A percentile compares a stretch with the other conserved stretches of the same genome.
Conservation (phyloP, 495 filamentous ascomycete genomes). For the Alectoria sarmentosa region DNA sequence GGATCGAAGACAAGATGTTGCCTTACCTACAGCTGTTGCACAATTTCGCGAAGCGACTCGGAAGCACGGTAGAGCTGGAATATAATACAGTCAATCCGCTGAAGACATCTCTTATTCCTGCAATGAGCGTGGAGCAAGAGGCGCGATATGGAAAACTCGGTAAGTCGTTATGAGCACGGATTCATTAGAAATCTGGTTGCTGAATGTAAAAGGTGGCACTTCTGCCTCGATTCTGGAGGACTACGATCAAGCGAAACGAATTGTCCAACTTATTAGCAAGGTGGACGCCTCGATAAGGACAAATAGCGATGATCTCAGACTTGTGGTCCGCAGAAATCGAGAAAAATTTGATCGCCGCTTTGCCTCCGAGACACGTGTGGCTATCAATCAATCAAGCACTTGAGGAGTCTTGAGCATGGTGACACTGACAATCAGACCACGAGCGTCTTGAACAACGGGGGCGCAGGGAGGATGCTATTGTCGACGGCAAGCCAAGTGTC, state of each 20-base stretch:
- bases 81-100: not conserved
- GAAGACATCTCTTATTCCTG: not conserved
- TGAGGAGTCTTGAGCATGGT: not conserved
- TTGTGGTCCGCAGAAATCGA: slow-evolving; percentile 9
- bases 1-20: slow-evolving; percentile 6
- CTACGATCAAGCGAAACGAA: slow-evolving; percentile 7
- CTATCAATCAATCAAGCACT: slow-evolving; percentile 8
- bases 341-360: slow-evolving; percentile 6
- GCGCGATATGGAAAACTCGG: slow-evolving; percentile 15
- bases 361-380: slow-evolving; percentile 18
- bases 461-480: slow-evolving; percentile 15
- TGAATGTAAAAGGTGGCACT: slow-evolving; percentile 6
- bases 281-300: slow-evolving; percentile 8
- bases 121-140: not conserved
- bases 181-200: not conserved
- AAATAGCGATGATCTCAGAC: not conserved
- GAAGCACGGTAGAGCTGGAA: not conserved
- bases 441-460: not conserved
- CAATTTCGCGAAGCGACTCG: slow-evolving; percentile 22
- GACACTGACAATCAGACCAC: not conserved
- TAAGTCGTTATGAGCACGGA: not conserved
- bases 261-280: slow-evolving; percentile 14
- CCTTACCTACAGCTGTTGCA: slow-evolving; percentile 23
- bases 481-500: not conserved
- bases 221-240: not conserved